phyloP scores from a whole-genome alignment of 305 asterid genomes.

The Fraxinus baroniana region DNA sequence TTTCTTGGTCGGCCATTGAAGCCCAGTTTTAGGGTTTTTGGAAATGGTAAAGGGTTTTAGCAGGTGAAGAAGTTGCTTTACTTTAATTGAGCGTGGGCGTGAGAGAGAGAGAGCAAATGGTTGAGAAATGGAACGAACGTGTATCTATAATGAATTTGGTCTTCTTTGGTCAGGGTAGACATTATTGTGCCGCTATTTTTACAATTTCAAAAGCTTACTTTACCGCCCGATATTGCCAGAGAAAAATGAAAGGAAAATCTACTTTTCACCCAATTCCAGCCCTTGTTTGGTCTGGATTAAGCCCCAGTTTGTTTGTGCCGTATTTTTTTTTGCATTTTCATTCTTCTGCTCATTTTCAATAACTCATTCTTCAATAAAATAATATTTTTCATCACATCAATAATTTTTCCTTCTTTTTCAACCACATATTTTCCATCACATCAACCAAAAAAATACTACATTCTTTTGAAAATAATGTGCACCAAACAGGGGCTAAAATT shows the following conservation, averaged over 20 bases:
- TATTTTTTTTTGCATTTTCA: too few relatives aligned
- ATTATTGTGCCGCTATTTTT: conserved; percentile 37
- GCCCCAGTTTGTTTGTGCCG: too few relatives aligned
- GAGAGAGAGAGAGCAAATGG: background rate
- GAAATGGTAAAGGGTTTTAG: conserved; percentile 13
- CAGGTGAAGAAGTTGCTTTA: conserved; percentile 11
- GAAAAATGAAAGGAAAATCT: background rate
- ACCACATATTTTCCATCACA: too few relatives aligned
- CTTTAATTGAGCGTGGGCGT: background rate
- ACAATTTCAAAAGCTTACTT: conserved; percentile 28
- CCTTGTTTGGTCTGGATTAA: too few relatives aligned
- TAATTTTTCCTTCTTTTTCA: too few relatives aligned
- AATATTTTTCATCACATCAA: too few relatives aligned
- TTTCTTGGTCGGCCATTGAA: conserved; percentile 44
- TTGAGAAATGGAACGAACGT: background rate
- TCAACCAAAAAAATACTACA: too few relatives aligned
- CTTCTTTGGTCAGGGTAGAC: background rate
- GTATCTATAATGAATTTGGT: background rate
- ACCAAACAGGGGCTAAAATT: too few relatives aligned
- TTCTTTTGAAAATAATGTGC: too few relatives aligned
- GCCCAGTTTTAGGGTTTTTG: conserved; percentile 6
- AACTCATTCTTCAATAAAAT: too few relatives aligned
- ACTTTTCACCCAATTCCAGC: background rate
- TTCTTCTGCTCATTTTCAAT: too few relatives aligned
- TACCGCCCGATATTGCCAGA: background rate